Evolutionary conservation across 495 filamentous ascomycete genomes (phyloP).

Genomic region (Annulohypoxylon stygium): DNA sequence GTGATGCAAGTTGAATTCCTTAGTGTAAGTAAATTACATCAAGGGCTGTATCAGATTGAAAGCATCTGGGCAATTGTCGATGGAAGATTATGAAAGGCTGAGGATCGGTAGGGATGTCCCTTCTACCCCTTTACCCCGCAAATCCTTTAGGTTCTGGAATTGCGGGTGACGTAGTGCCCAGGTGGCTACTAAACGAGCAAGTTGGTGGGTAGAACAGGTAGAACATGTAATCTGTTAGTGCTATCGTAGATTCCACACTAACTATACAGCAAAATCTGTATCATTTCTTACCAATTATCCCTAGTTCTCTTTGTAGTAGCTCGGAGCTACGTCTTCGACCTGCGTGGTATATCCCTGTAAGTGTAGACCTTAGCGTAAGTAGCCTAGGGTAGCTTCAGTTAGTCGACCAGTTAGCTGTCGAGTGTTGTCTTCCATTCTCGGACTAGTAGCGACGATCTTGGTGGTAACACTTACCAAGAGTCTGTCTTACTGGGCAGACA

Average conservation of each 20-base stretch:
- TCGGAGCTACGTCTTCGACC: constrained; percentile 19
- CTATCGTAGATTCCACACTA: constrained; percentile 21
- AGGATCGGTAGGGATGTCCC: constrained; percentile 20
- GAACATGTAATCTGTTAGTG: constrained; percentile 29
- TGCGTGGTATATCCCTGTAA: constrained; percentile 2
- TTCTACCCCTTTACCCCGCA: constrained; percentile 45
- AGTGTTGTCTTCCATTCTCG: background rate
- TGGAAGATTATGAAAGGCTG: constrained; percentile 17
- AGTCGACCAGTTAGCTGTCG: constrained; percentile 18
- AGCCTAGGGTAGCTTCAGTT: constrained; percentile 20
- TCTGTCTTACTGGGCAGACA: background rate
- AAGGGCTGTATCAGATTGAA: constrained; percentile 30
- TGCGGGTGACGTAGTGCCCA: constrained; percentile 41
- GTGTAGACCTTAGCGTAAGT: constrained; percentile 19
- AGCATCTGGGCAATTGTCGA: background rate
- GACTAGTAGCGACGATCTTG: constrained; percentile 28
- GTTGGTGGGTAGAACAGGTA: constrained; percentile 18
- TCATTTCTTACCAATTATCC: constrained; percentile 14
- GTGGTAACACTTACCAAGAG: constrained; percentile 31
- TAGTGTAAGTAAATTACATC: constrained; percentile 34
- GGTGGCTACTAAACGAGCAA: constrained; percentile 12
- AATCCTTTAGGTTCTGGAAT: constrained; percentile 39
- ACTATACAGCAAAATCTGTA: constrained; percentile 11
- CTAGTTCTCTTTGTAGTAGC: constrained; percentile 26
- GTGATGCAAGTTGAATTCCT: constrained; percentile 24